phyloP scores from a whole-genome alignment of 805 yeast genomes.

The Sungouiella thailandica region DNA sequence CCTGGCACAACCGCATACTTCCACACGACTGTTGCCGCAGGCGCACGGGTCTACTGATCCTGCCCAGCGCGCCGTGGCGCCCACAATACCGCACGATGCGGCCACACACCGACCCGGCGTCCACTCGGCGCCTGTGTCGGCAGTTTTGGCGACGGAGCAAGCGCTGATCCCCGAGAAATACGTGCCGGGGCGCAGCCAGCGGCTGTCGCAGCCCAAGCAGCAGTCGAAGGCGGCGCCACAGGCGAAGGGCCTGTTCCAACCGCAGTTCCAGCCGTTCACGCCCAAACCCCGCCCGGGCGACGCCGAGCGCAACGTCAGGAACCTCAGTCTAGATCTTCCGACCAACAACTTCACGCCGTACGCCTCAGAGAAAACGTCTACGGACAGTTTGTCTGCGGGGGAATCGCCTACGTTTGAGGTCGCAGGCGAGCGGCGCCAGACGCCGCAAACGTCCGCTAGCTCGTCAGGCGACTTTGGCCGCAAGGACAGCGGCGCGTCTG shows the following conservation, averaged over 20 bases:
- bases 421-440: background rate
- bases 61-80: no score
- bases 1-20: no score
- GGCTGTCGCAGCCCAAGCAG: no score
- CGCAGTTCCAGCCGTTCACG: slow-evolving; percentile 4
- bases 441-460: slow-evolving; percentile 8
- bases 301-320: slow-evolving; percentile 10
- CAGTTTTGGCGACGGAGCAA: no score
- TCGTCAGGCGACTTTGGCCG: slow-evolving; percentile 1
- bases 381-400: slow-evolving; percentile 3
- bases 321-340: slow-evolving; percentile 10
- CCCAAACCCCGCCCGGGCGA: background rate
- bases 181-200: no score
- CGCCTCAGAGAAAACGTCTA: background rate
- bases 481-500: slow-evolving; percentile 5
- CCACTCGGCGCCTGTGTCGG: background rate
- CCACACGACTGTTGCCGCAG: no score
- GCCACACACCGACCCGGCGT: no score
- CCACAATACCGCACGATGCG: no score
- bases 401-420: slow-evolving; percentile 3
- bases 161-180: no score
- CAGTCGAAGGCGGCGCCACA: no score
- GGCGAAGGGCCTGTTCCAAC: background rate
- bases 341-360: slow-evolving; percentile 4
- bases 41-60: no score